Evolutionary conservation across 306 rosid species (phyloP), one percentile per base, ranked within the genome.

Genomic region (Castanea sativa): DNA sequence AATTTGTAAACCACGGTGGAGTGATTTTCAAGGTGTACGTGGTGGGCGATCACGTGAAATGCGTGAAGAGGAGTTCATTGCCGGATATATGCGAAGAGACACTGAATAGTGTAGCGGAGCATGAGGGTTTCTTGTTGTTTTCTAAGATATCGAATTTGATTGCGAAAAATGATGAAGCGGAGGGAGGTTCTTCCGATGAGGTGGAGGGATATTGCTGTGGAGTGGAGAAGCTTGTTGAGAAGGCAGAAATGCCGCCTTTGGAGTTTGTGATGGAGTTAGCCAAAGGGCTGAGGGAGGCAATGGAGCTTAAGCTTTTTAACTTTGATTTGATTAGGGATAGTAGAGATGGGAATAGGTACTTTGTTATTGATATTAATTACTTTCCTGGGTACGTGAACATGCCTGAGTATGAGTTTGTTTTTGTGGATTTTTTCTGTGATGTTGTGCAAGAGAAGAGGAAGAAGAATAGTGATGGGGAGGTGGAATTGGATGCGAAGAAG

Each of bases 1-100:
- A 90, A 55, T 92, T 90, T 38, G 87, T 89, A 84, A 90, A 92
- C 77, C 97, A 92, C 32, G 91, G 93, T 4, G 95, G 93, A 0
- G 91, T 86, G 0, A 49, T 92, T 5, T 92, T 89, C 93, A 92
- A 92, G 88, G 83, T 89, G 25, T 92, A 92, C 73, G 93, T 86
- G 30, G 88, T 90, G 12, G 95, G 97, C 45, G 74, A 73, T 13
- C 80, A 76, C 58, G 81, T 82, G 11, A 71, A 5, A 33, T 92
- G 89, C 79, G 92, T 90, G 15, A 90, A 82, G 80, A 87, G 95
- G 19, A 78, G 80, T 63, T 92, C 95, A 13, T 38, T 92, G 84
- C 68, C 75, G 1, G 90, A 92, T 61, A 70, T 87, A 35, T 49
- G 84, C 0, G 78, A 82, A 2, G 87, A 81, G 81, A 82, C 64